Evolutionary conservation across 2,329 filamentous ascomycete species (phyloP).

Genomic region (Lomentospora prolificans): DNA sequence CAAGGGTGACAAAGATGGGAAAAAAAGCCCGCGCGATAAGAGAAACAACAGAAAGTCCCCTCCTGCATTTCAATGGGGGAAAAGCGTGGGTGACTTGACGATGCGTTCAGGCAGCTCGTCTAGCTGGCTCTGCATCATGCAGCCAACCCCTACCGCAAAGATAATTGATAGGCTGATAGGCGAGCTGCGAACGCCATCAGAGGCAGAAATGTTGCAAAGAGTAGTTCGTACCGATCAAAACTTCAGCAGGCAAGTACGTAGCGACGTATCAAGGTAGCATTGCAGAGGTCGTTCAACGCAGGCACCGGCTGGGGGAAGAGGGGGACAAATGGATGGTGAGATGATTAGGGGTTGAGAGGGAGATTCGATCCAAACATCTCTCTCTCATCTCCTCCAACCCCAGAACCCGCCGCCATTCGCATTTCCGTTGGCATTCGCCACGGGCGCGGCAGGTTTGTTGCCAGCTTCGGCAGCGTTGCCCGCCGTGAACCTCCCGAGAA

Average conservation of each 20-base stretch:
- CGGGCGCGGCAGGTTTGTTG: slow-evolving; percentile 14
- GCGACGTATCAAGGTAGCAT: not conserved
- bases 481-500: slow-evolving; percentile 36
- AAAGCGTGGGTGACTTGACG: not conserved
- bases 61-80: too few relatives aligned
- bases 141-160: too few relatives aligned
- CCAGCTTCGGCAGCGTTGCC: slow-evolving; percentile 13
- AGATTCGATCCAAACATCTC: not conserved
- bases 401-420: slow-evolving; percentile 41
- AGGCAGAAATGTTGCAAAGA: not conserved
- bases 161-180: too few relatives aligned
- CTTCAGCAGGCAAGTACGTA: too few relatives aligned
- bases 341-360: too few relatives aligned
- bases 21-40: too few relatives aligned
- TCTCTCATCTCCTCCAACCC: slow-evolving; percentile 38
- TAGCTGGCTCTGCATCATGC: not conserved
- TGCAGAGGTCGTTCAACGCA: not conserved
- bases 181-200: not conserved
- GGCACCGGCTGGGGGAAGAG: not conserved
- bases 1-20: not conserved
- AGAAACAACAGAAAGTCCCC: too few relatives aligned
- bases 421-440: slow-evolving; percentile 11
- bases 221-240: not conserved
- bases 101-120: not conserved
- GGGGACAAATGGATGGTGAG: too few relatives aligned